phyloP scores from a whole-genome alignment of 495 filamentous ascomycete genomes.

The Penicillium arizonense region DNA sequence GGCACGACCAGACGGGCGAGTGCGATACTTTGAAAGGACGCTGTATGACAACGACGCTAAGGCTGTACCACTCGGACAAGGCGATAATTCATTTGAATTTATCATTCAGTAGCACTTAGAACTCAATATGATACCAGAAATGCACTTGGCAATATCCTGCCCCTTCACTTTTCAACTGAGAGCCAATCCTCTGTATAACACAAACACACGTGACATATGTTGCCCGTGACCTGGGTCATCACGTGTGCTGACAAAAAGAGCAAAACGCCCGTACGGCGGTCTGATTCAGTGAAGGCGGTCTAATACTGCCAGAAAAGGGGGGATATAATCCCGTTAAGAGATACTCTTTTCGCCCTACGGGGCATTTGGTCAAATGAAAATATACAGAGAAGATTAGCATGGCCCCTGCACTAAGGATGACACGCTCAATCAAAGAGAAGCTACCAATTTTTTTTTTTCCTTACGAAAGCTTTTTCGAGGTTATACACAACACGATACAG shows the following conservation, averaged over 20 bases:
- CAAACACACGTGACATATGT: neutral
- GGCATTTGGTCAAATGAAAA: constrained; percentile 83
- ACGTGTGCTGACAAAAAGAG: neutral
- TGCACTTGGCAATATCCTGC: too few species aligned
- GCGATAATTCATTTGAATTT: constrained; percentile 53
- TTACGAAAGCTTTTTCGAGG: constrained; percentile 22
- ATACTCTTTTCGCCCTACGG: constrained; percentile 48
- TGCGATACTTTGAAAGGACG: constrained; percentile 81
- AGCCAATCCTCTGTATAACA: neutral
- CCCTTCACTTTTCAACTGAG: too few species aligned
- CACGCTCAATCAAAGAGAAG: constrained; percentile 98
- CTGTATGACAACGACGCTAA: constrained; percentile 70
- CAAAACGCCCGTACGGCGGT: too few species aligned
- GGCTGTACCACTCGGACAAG: constrained; percentile 55
- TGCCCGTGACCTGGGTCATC: too few species aligned
- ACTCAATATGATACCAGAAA: too few species aligned
- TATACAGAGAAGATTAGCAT: constrained; percentile 98
- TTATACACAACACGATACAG: neutral
- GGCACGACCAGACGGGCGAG: constrained; percentile 69
- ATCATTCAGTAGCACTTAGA: constrained; percentile 15
- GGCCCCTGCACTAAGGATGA: constrained; percentile 99
- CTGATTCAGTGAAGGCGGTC: neutral
- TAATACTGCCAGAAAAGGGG: neutral
- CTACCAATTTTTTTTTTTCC: constrained; percentile 73
- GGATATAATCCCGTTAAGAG: constrained; percentile 28